These are phyloP conservation scores for Cladophialophora yegresii DNA, from an alignment of 2,329 filamentous ascomycete species.

Conservation along the genomic window DNA sequence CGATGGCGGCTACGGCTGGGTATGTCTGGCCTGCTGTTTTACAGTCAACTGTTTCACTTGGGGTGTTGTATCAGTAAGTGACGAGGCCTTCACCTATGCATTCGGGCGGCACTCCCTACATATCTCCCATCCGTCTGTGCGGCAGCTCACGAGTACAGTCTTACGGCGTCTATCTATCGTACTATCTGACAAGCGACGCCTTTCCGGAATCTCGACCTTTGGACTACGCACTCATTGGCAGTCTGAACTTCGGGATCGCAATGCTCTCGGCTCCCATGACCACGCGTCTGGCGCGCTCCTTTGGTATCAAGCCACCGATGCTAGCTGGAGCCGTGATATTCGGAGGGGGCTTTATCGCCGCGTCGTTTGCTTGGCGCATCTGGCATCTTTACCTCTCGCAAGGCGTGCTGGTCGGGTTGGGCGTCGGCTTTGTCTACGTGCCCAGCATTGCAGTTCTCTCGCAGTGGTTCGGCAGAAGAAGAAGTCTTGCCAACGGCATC, in stretches of 20 bases:
- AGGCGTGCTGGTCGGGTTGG: slow-evolving; percentile 36
- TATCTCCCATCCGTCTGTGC: not conserved
- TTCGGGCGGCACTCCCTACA: not conserved
- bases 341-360: slow-evolving; percentile 34
- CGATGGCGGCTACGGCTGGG: slow-evolving; percentile 42
- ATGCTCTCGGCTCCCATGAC: slow-evolving; percentile 37
- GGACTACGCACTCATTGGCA: slow-evolving; percentile 41
- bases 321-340: slow-evolving; percentile 27
- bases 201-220: slow-evolving; percentile 35
- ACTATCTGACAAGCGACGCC: slow-evolving; percentile 42
- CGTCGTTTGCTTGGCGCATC: slow-evolving; percentile 35
- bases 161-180: slow-evolving; percentile 49
- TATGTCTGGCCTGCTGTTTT: slow-evolving; percentile 36
- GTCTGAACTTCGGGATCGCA: slow-evolving; percentile 35
- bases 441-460: slow-evolving; percentile 33
- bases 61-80: slow-evolving; percentile 38
- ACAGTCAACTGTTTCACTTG: slow-evolving; percentile 40
- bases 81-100: not conserved
- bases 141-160: slow-evolving; percentile 33
- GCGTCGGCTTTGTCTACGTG: slow-evolving; percentile 36
- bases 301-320: slow-evolving; percentile 31
- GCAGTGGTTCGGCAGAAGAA: slow-evolving; percentile 39
- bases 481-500: slow-evolving; percentile 39
- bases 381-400: slow-evolving; percentile 37
- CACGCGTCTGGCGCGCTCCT: slow-evolving; percentile 33